These are phyloP conservation scores for Stemphylium beticola DNA, from an alignment of 2,329 filamentous ascomycete species.

Conservation along the genomic window DNA sequence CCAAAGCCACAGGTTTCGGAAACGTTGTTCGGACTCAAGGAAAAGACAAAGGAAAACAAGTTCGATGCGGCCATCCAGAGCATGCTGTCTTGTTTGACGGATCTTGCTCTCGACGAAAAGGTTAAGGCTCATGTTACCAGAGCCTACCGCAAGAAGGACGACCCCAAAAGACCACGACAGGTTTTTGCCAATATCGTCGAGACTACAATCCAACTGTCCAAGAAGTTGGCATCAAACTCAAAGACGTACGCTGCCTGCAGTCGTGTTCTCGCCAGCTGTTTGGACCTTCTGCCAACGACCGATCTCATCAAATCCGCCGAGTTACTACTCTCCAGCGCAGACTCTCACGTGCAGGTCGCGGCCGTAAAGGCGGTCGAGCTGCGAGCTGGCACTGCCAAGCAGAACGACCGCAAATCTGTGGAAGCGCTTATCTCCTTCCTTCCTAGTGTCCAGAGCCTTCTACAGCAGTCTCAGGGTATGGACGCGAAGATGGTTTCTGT, in stretches of 20 bases:
- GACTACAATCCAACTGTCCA: constrained; percentile 62
- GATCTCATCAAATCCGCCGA: constrained; percentile 92
- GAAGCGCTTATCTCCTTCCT: constrained; percentile 78
- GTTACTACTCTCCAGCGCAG: constrained; percentile 75
- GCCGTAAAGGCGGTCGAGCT: constrained; percentile 72
- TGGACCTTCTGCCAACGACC: constrained; percentile 82
- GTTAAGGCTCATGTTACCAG: constrained; percentile 40
- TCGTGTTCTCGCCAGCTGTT: constrained; percentile 76
- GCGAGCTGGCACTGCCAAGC: constrained; percentile 75
- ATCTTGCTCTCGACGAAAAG: constrained; percentile 43
- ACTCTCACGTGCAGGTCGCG: constrained; percentile 78
- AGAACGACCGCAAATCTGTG: constrained; percentile 71
- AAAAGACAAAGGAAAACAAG: constrained; percentile 48
- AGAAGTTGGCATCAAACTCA: constrained; percentile 60
- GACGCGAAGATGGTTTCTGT: constrained; percentile 85
- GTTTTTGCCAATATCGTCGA: constrained; percentile 50
- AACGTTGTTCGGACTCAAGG: constrained; percentile 69
- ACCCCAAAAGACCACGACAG: constrained; percentile 35
- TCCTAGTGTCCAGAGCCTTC: constrained; percentile 76
- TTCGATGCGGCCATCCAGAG: constrained; percentile 45
- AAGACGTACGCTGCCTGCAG: constrained; percentile 57
- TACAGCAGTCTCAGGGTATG: constrained; percentile 74
- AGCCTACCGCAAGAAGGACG: constrained; percentile 38
- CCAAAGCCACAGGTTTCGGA: constrained; percentile 76
- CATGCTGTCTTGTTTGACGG: constrained; percentile 49